Evolutionary conservation across 2,329 filamentous ascomycete species (phyloP).

Genomic region (Verticillium klebahnii): DNA sequence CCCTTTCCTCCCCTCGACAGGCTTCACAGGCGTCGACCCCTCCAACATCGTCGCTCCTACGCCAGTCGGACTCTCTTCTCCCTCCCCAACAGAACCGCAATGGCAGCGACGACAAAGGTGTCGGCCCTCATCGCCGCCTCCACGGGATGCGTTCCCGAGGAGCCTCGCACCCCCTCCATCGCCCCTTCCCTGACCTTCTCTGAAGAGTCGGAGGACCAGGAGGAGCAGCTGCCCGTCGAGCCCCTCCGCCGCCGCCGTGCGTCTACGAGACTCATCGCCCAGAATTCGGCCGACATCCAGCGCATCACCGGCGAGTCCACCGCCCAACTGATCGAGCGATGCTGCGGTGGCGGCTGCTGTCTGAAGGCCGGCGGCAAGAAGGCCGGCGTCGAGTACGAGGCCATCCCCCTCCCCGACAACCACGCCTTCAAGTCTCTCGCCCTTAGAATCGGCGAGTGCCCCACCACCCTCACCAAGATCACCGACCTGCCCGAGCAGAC

Average conservation of each 20-base stretch:
- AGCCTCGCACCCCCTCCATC: conserved; percentile 42
- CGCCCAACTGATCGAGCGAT: conserved; percentile 56
- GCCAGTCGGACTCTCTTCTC: background rate
- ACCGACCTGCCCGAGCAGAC: conserved; percentile 71
- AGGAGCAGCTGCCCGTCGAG: conserved; percentile 40
- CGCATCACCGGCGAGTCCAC: conserved; percentile 61
- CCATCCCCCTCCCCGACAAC: conserved; percentile 65
- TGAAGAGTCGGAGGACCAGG: conserved; percentile 56
- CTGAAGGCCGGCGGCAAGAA: conserved; percentile 42
- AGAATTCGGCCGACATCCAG: conserved; percentile 57
- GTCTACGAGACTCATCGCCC: conserved; percentile 63
- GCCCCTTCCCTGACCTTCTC: conserved; percentile 61
- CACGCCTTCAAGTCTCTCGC: conserved; percentile 76
- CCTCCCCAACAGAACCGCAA: conserved; percentile 8
- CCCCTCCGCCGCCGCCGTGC: conserved; percentile 55
- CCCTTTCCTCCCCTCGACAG: background rate
- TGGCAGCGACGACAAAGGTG: conserved; percentile 27
- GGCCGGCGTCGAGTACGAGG: conserved; percentile 46
- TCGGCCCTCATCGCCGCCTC: conserved; percentile 35
- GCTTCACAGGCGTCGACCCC: background rate
- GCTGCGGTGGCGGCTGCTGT: conserved; percentile 62
- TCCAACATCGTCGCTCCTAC: background rate
- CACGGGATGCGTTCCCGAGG: conserved; percentile 37
- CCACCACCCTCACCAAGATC: conserved; percentile 66
- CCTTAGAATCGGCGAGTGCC: conserved; percentile 71